Conservation (phyloP, 257 asterid genomes). For the Solanum pennellii region DNA sequence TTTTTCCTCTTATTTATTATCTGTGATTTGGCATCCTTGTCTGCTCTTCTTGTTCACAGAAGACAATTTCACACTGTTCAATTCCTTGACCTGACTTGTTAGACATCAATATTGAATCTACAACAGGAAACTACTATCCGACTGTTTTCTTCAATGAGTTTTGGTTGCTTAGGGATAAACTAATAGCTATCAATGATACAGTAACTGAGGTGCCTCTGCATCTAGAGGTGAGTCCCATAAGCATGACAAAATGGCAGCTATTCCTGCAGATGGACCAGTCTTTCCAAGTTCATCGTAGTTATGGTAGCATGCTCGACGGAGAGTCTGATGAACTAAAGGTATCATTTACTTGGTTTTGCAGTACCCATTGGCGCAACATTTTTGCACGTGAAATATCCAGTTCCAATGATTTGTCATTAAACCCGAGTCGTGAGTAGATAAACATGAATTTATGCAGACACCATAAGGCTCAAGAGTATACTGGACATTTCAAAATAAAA, state of each 20-base stretch:
- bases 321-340: slow-evolving; percentile 99
- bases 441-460: background rate
- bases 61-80: background rate
- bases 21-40: background rate
- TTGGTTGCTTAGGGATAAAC: slow-evolving; percentile 89
- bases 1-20: background rate
- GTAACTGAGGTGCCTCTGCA: slow-evolving; percentile 72
- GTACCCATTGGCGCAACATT: background rate
- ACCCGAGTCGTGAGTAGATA: background rate
- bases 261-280: slow-evolving; percentile 96
- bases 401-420: background rate
- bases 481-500: background rate
- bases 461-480: background rate
- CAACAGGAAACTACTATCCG: slow-evolving; percentile 81
- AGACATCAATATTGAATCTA: slow-evolving; percentile 67
- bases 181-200: slow-evolving; percentile 64
- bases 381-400: background rate
- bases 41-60: background rate
- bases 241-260: slow-evolving; percentile 98
- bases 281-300: slow-evolving; percentile 82
- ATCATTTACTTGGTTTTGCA: background rate
- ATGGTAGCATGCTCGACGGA: slow-evolving; percentile 98
- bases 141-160: slow-evolving; percentile 84
- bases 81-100: slow-evolving; percentile 43
- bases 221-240: slow-evolving; percentile 85